Evolutionary conservation across 192 early-diverging fungal genomes (phyloP), one percentile per base, ranked within the genome.

Genomic region (Entomortierella chlamydospora): DNA sequence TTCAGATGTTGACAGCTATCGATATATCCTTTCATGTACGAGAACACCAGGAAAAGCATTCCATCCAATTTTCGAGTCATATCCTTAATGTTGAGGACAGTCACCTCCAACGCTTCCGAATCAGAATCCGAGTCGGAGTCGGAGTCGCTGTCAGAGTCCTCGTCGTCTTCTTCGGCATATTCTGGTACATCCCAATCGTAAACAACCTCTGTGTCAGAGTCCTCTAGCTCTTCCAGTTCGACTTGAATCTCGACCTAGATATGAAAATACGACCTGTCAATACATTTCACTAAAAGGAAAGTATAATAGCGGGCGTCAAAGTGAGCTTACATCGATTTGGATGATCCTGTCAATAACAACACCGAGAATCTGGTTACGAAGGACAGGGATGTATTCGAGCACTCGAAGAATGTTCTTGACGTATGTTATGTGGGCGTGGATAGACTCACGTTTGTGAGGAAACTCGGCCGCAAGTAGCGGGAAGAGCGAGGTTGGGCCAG

Each of bases 221-320:
- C 91, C 23, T 92, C 91, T 28, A 94, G 68, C 18, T 98, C 96
- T 31, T 97, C 95, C 33, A 97, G 63, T 57, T 95, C 95, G 2
- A 92, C 87, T 70, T 98, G 97, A 61, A 98, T 95, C 66, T 96
- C 96, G 17, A 92, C 86, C 93, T 94, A 61, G 31, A 52, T 42
- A 8, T 51, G 50, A 29, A 28, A 23, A 12, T 22, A 58, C 10
- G 20, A 58, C 30, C 5, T 37, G 57, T 47, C 12, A 57, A 53
- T 17, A 11, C 25, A n/a, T n/a, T n/a, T n/a, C n/a, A n/a, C n/a
- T n/a, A n/a, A n/a, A n/a, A n/a, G n/a, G n/a, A n/a, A n/a, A n/a
- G n/a, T n/a, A n/a, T n/a, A n/a, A n/a, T n/a, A n/a, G n/a, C n/a
- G n/a, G n/a, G n/a, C n/a, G n/a, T n/a, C n/a, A n/a, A n/a, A n/a